Base-by-base conservation (phyloP, 1,284 basidiomycete genomes). In the Apiotrichum domesticum region DNA sequence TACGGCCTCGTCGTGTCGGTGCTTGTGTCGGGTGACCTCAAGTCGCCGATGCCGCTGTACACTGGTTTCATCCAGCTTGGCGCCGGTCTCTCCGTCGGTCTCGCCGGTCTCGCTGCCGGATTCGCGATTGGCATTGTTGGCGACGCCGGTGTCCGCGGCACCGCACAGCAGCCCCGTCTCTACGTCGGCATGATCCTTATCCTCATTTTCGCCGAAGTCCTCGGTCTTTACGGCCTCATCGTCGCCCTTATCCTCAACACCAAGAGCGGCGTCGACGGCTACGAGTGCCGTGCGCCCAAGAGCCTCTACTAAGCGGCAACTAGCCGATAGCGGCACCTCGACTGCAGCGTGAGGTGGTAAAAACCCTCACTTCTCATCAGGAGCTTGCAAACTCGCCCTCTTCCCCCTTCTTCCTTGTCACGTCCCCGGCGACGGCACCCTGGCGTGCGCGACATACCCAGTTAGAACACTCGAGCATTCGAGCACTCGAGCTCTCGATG, bases 101-200 rank as follows among this genome's bases (percentile, higher is more conserved):
- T 93, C 49, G 85, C 90, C 37, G 90, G 90, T 80, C 82, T 94
- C 42, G 89, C 90, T 14, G 90, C 90, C 54, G 91, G 90, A 50
- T 91, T 90, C 72, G 90, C 90, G 14, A 91, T 94, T 68, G 90
- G 94, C 63, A 90, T 97, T 71, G 94, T 98, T 57, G 92, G 95
- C 76, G 91, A 98, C 74, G 89, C 94, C 61, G 90, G 91, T 82
- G 90, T 93, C 43, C 82, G 91, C 59, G 88, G 88, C 56, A 90
- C 88, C 58, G 87, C 88, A 54, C 88, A 95, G 75, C 92, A 97
- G 79, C 90, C 91, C 47, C 82, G 90, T 71, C 81, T 98, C 63
- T 98, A 92, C 78, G 94, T 97, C 69, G 90, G 73, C 58, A 75
- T 75, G 73, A 85, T 90, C 46, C 84, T 90, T 54, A 90, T 91